Evolutionary conservation across 805 yeast species (phyloP), one percentile per base, ranked within the genome.

Genomic region (Yamadazyma ubonensis): DNA sequence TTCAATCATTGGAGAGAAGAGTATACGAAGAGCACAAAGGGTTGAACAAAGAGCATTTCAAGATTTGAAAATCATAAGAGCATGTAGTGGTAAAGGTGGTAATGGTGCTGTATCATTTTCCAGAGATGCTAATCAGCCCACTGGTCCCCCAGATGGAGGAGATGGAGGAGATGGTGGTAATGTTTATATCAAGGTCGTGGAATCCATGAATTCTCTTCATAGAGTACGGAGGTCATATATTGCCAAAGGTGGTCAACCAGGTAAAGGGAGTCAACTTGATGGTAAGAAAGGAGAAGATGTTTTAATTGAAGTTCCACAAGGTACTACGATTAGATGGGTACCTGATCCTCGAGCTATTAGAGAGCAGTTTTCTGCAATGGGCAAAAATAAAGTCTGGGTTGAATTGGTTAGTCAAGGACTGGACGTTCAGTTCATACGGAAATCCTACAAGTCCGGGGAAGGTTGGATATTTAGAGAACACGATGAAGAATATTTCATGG

Each of bases 71-170:
- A 73, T 86, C 6, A 71, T 91, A 7, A 77, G 76, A 40, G 65
- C 88, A 6, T 57, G 65, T 3, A 79, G 95, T 19, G 99, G 99
- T 0, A 70, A 66, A 29, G 99, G 99, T 15, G 99, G 99, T 2
- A 72, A 83, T 56, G 99, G 99, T 5, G 71, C 77, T 22, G 83
- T 88, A 0, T 84, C 97, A 0, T 93, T 93, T 61, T 75, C 82
- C 43, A 70, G 96, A 48, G 98, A 88, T 50, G 86, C 96, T 3
- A 86, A 89, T 29, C 65, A 86, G 30, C 73, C 96, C 0, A 73
- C 75, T 14, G 99, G 99, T 0, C 98, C 99, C 0, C 96, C 99
- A 0, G 95, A 90, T 60, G 99, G 99, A n/a, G 99, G 99, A 7
- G 97, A 93, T 63, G 99, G 99, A 21, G 99, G 98, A 4, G 67